Percentiles rank a stretch among this genome's conserved stretches.
Evolutionary conservation across 2,329 filamentous ascomycete genomes (phyloP).

Genomic region (Cercospora brassicicola): DNA sequence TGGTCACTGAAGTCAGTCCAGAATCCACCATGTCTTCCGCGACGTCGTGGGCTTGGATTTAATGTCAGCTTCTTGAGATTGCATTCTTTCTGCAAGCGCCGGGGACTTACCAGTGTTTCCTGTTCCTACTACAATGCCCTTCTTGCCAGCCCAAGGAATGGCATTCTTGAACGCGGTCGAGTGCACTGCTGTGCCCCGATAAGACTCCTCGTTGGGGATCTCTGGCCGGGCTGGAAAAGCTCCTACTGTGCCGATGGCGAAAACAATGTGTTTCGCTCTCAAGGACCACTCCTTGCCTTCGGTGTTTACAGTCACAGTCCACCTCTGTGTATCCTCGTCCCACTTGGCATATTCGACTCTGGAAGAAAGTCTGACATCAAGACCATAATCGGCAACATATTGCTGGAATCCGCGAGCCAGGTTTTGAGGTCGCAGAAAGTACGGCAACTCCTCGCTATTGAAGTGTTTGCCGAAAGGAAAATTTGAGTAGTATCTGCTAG

Average conservation of each 20-base stretch:
- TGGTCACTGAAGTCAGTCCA: neutral
- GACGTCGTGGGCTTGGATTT: neutral
- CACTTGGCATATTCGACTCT: neutral
- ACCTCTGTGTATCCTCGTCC: neutral
- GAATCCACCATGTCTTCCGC: neutral
- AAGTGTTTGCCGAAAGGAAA: neutral
- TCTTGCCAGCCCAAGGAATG: neutral
- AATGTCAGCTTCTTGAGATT: neutral
- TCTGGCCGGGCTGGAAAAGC: neutral
- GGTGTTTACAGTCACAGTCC: neutral
- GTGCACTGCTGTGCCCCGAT: neutral
- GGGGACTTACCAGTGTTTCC: neutral
- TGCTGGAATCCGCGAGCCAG: neutral
- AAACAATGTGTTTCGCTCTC: neutral
- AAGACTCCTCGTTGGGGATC: neutral
- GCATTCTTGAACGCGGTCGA: neutral
- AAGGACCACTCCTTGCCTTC: neutral
- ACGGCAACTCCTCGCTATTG: neutral
- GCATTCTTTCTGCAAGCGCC: neutral
- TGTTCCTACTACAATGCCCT: neutral
- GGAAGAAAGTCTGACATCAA: neutral
- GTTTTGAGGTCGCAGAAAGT: neutral
- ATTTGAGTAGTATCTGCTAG: neutral
- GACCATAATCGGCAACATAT: neutral
- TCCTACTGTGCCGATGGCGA: neutral